Conservation (phyloP, 75 land plant species). For the Cunninghamia lanceolata region DNA sequence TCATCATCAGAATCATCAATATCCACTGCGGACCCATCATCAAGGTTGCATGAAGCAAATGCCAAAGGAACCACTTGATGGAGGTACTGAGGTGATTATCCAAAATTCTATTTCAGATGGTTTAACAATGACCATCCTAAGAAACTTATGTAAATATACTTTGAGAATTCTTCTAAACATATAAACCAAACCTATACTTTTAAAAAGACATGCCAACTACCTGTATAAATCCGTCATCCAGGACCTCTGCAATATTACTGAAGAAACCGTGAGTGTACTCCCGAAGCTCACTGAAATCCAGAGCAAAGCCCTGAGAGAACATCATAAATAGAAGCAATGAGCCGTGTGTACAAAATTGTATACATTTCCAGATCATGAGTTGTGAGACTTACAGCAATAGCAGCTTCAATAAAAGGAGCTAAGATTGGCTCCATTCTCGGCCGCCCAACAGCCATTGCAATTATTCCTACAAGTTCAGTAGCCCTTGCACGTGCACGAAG, state of each 20-base stretch:
- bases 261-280: constrained; percentile 99
- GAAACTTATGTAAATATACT: neutral
- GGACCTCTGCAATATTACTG: constrained; percentile 87
- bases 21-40: constrained; percentile 98
- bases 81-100: constrained; percentile 57
- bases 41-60: constrained; percentile 92
- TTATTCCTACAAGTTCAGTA: constrained; percentile 92
- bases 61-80: constrained; percentile 86
- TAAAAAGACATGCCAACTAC: constrained; percentile 21
- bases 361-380: neutral
- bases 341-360: neutral
- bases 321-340: neutral
- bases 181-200: neutral
- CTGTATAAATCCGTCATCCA: constrained; percentile 81
- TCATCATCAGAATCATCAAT: constrained; percentile 85
- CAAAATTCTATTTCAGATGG: neutral
- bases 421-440: constrained; percentile 71
- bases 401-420: constrained; percentile 92
- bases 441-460: constrained; percentile 88
- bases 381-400: constrained; percentile 60
- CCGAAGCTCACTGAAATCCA: constrained; percentile 94
- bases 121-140: neutral
- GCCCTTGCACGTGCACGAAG: constrained; percentile 87
- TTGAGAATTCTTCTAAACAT: neutral
- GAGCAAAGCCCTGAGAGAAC: constrained; percentile 66